Evolutionary conservation across 257 asterid genomes (phyloP).

Genomic region (Phtheirospermum japonicum): DNA sequence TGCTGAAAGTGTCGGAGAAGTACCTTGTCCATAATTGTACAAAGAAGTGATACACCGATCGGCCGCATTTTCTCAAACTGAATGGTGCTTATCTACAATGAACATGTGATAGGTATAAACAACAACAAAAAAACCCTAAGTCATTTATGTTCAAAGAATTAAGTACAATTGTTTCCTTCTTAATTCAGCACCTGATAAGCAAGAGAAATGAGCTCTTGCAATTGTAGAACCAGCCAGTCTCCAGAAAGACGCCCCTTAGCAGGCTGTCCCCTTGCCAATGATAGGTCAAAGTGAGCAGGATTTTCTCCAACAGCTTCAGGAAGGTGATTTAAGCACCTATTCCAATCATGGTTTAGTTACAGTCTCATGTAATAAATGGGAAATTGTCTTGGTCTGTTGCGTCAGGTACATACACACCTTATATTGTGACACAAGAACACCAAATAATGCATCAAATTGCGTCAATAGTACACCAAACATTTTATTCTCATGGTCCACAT

Average conservation of each 20-base stretch:
- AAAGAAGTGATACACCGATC: conserved; percentile 78
- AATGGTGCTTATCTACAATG: conserved; percentile 91
- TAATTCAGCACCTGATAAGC: conserved; percentile 85
- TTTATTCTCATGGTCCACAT: conserved; percentile 20
- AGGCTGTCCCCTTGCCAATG: conserved; percentile 62
- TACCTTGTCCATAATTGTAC: conserved; percentile 95
- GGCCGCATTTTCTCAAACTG: conserved; percentile 94
- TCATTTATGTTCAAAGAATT: conserved; percentile 18
- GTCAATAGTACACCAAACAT: conserved; percentile 20
- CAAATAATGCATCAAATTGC: conserved; percentile 12
- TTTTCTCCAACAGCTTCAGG: conserved; percentile 91
- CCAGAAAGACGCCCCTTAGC: conserved; percentile 46
- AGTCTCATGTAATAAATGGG: conserved; percentile 16
- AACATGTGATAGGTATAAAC: conserved; percentile 25
- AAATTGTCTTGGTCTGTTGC: conserved; percentile 12
- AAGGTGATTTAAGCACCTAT: conserved; percentile 89
- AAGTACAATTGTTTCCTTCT: conserved; percentile 26
- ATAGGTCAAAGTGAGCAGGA: conserved; percentile 86
- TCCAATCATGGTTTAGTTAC: conserved; percentile 29
- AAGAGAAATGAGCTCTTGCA: conserved; percentile 93
- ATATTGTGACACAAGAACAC: conserved; percentile 12
- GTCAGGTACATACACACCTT: conserved; percentile 18
- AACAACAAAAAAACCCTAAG: conserved; percentile 4
- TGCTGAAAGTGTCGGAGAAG: conserved; percentile 20
- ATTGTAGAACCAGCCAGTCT: conserved; percentile 89